Evolutionary conservation across 371 early-diverging fungal species (phyloP), one percentile per base, ranked within the genome.

Genomic region (Globomyces sp.): DNA sequence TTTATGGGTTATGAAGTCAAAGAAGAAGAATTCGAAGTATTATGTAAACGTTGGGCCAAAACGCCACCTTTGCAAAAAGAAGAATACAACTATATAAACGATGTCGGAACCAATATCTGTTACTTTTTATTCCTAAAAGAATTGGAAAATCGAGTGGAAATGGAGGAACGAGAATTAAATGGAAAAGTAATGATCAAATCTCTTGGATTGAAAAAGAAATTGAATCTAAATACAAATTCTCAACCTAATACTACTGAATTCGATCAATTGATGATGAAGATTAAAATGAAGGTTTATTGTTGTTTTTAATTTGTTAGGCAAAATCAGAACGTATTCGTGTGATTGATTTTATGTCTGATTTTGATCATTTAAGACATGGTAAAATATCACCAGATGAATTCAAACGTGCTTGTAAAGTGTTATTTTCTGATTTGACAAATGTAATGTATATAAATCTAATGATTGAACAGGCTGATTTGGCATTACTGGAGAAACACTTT

Each of bases 321-420:
- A 79, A 81, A 57, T 76, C 83, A 0, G 78, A 82, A 48, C 60
- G 83, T 5, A 72, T 82, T 37, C 67, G 83, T 5, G 78, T 82
- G 11, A 70, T 70, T 67, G 83, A 82, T 53, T 77, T 75, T 47
- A 71, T 82, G 77, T 55, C 65, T 2, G 83, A 82, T 63, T 81
- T 79, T 68, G 83, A 82, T 57, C 77, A 72, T 45, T 69, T 81
- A 45, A 63, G 66, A 44, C 77, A 78, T 53, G 79, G 80, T 9
- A 64, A 68, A 44, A 78, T 82, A 57, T 76, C 77, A 5, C 46
- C 51, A 43, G 68, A 73, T 62, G 76, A 77, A 55, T 83, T 83
- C 59, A 41, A 73, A 40, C 51, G 83, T 9, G 77, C 73, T 2
- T 61, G 81, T 55, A 77, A 77, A 57, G 71, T 79, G 11, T 68